Percentiles rank a stretch among this genome's conserved stretches.
phyloP scores from a whole-genome alignment of 23 red algal genomes.

The Cyanidiococcus yangmingshanensis region DNA sequence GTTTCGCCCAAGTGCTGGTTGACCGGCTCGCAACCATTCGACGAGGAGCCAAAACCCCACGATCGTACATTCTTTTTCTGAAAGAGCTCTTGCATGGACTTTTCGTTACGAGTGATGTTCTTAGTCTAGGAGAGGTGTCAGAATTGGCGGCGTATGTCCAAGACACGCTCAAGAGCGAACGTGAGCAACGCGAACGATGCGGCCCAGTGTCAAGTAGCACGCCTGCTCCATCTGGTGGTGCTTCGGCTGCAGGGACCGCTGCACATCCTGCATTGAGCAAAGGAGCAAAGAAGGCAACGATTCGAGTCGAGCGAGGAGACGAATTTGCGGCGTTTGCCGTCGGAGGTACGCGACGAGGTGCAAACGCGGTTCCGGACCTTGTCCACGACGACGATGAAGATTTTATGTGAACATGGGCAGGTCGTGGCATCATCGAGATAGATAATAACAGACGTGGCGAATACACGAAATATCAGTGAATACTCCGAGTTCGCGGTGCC shows the following conservation, averaged over 20 bases:
- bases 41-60: not conserved
- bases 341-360: not conserved
- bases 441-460: not conserved
- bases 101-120: not conserved
- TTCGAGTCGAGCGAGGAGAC: slow-evolving; percentile 4
- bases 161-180: not conserved
- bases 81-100: not conserved
- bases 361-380: not conserved
- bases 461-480: too few species aligned
- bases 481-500: too few species aligned
- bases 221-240: not conserved
- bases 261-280: not conserved
- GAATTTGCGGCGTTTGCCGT: slow-evolving; percentile 9
- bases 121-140: not conserved
- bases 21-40: not conserved
- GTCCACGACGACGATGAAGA: not conserved
- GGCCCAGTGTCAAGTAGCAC: not conserved
- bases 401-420: not conserved
- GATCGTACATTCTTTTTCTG: slow-evolving; percentile 7
- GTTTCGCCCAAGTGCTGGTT: not conserved
- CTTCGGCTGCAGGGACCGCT: not conserved
- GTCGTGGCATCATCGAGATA: not conserved
- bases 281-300: not conserved
- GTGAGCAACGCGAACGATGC: not conserved
- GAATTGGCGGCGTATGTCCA: not conserved